Evolutionary conservation across 1,284 basidiomycete species (phyloP).

Genomic region (Gomphus bonarii): DNA sequence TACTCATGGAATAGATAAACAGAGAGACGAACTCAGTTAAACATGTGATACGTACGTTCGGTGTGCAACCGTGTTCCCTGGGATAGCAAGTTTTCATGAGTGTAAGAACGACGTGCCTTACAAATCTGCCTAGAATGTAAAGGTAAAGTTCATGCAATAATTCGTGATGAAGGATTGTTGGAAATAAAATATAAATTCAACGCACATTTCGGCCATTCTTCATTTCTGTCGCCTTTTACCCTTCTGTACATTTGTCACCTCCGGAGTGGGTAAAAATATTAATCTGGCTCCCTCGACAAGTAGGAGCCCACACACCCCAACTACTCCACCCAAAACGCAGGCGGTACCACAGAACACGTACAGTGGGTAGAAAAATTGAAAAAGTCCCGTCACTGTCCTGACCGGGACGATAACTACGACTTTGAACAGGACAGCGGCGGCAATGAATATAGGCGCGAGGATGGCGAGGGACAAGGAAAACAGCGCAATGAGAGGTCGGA

Average conservation of each 20-base stretch:
- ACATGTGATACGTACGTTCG: not conserved
- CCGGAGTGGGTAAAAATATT: not conserved
- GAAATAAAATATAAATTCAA: not conserved
- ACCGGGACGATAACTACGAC: not conserved
- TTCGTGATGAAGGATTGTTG: not conserved
- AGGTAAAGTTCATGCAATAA: not conserved
- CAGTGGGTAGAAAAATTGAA: not conserved
- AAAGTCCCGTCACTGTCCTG: not conserved
- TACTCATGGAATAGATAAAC: not conserved
- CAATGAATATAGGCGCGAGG: slow-evolving; percentile 1
- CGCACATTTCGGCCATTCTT: not conserved
- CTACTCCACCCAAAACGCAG: not conserved
- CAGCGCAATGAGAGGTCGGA: not conserved
- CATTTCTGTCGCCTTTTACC: not conserved
- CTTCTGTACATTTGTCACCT: not conserved
- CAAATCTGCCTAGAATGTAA: not conserved
- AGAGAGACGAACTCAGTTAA: not conserved
- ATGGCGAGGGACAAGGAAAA: not conserved
- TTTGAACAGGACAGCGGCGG: not conserved
- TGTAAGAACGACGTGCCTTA: not conserved
- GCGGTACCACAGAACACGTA: slow-evolving; percentile 4
- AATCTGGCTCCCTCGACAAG: not conserved
- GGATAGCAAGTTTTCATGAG: not conserved
- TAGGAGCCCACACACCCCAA: not conserved
- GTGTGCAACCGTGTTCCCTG: not conserved